These are phyloP conservation scores for Colletotrichum cuscutae DNA, from an alignment of 2,329 filamentous ascomycete species.

Conservation along the genomic window DNA sequence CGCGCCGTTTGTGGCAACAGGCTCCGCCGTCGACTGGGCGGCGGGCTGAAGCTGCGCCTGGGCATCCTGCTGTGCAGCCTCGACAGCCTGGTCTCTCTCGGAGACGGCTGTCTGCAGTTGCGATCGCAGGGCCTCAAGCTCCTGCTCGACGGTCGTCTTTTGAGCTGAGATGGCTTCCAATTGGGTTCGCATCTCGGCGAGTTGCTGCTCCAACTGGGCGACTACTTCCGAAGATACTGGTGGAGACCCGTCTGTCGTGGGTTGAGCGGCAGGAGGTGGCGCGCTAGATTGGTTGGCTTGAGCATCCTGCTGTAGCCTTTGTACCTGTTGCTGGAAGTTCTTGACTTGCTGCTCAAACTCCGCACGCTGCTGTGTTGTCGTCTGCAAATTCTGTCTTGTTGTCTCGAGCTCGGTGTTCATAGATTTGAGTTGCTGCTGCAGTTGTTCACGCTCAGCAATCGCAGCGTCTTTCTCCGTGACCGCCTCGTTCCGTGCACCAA, in stretches of 20 bases:
- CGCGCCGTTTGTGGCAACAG: slow-evolving; percentile 25
- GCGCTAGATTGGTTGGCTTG: slow-evolving; percentile 49
- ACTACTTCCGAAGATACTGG: slow-evolving; percentile 58
- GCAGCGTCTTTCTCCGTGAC: slow-evolving; percentile 60
- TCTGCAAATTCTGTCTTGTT: slow-evolving; percentile 50
- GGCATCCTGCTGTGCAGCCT: slow-evolving; percentile 42
- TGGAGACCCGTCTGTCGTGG: slow-evolving; percentile 51
- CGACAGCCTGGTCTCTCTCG: slow-evolving; percentile 71
- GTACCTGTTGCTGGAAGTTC: slow-evolving; percentile 54
- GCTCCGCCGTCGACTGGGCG: neutral
- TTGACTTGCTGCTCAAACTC: slow-evolving; percentile 55
- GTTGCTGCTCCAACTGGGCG: slow-evolving; percentile 59
- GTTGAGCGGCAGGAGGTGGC: slow-evolving; percentile 39
- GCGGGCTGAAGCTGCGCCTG: slow-evolving; percentile 37
- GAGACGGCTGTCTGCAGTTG: slow-evolving; percentile 72
- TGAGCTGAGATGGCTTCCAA: slow-evolving; percentile 74
- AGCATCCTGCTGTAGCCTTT: slow-evolving; percentile 49
- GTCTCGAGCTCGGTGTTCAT: slow-evolving; percentile 66
- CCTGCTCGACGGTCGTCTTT: slow-evolving; percentile 74
- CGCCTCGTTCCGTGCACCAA: slow-evolving; percentile 62
- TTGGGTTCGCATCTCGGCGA: slow-evolving; percentile 64
- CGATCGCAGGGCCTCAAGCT: slow-evolving; percentile 62
- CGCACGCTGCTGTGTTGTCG: slow-evolving; percentile 44
- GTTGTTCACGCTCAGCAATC: slow-evolving; percentile 64
- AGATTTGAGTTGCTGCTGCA: slow-evolving; percentile 61